A percentile compares a stretch with the other conserved stretches of the same genome.
Conservation (phyloP, 495 filamentous ascomycete genomes). For the Aspergillus leporis region DNA sequence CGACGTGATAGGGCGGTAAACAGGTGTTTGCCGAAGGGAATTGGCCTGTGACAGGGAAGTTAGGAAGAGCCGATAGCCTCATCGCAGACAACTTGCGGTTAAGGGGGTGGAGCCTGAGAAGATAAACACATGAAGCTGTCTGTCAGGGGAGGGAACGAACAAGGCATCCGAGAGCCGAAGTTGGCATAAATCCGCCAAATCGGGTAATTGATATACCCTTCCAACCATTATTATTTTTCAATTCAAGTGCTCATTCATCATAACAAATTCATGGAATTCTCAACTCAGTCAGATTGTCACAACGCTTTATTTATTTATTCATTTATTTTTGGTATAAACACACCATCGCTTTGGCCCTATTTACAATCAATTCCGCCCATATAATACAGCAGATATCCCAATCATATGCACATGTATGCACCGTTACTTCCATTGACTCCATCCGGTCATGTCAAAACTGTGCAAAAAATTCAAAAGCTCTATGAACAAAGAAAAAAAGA, state of each 20-base stretch:
- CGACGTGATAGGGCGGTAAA: neutral
- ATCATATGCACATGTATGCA: constrained; percentile 7
- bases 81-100: constrained; percentile 1
- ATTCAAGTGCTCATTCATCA: too few relatives aligned
- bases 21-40: neutral
- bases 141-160: neutral
- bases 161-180: constrained; percentile 8
- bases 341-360: neutral
- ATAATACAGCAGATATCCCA: neutral
- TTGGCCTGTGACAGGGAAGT: constrained; percentile 1
- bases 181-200: constrained; percentile 15
- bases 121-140: neutral
- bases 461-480: neutral
- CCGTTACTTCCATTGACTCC: neutral
- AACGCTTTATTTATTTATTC: neutral
- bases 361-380: neutral
- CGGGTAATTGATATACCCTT: constrained; percentile 15
- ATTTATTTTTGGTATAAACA: neutral
- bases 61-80: constrained; percentile 6
- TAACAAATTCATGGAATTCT: too few relatives aligned
- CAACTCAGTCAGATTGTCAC: neutral
- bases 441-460: neutral
- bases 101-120: neutral
- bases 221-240: too few relatives aligned
- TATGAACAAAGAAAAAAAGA: constrained; percentile 1